Evolutionary conservation across 305 asterid species (phyloP).

Genomic region (Plantago coronopus): DNA sequence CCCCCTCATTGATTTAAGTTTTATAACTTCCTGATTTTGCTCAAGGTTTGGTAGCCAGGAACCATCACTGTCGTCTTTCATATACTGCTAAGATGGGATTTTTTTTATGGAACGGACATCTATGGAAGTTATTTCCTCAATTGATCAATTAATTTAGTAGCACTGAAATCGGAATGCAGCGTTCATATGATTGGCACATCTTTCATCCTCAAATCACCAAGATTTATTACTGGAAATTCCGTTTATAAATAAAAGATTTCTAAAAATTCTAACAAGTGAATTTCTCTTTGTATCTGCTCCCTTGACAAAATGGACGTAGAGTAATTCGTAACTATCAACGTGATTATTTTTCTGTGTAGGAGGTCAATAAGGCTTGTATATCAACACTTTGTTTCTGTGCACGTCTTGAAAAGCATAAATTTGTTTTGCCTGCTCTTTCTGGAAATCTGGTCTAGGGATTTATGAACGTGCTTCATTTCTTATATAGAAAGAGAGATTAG

Average conservation of each 20-base stretch:
- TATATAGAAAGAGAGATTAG: slow-evolving; percentile 9
- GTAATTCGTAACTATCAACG: not conserved
- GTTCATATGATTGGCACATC: slow-evolving; percentile 1
- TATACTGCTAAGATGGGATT: slow-evolving; percentile 11
- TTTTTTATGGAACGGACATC: slow-evolving; percentile 11
- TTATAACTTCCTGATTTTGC: not conserved
- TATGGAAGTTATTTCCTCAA: not conserved
- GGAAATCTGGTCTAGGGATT: slow-evolving; percentile 7
- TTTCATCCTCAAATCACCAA: not conserved
- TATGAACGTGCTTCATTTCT: slow-evolving; percentile 17
- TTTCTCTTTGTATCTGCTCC: not conserved
- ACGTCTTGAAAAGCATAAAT: not conserved
- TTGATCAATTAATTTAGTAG: slow-evolving; percentile 10
- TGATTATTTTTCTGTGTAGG: slow-evolving; percentile 1
- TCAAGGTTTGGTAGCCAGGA: no score
- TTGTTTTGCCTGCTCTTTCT: slow-evolving; percentile 11
- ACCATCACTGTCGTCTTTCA: not conserved
- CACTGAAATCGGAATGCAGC: slow-evolving; percentile 6
- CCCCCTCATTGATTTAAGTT: slow-evolving; percentile 5
- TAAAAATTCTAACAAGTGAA: no score
- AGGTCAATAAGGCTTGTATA: slow-evolving; percentile 2
- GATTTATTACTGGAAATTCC: no score
- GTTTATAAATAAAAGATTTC: no score
- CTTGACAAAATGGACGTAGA: no score
- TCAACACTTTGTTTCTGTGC: slow-evolving; percentile 7